phyloP scores from a whole-genome alignment of 2,329 filamentous ascomycete species.

The Hymenoscyphus fraxineus region DNA sequence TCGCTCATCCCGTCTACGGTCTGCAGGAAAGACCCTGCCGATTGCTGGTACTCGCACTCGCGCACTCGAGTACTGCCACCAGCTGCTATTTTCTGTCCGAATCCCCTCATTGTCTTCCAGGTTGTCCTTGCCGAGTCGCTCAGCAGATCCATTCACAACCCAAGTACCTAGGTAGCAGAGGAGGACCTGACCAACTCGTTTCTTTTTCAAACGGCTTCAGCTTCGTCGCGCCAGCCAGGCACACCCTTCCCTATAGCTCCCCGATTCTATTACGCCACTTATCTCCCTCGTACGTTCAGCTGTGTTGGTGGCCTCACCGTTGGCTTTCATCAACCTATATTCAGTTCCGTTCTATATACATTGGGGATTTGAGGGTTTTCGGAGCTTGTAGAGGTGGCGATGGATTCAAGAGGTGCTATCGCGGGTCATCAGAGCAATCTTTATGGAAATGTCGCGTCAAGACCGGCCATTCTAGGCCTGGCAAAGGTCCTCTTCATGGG shows the following conservation, averaged over 20 bases:
- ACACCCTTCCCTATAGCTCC: neutral
- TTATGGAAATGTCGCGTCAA: conserved; percentile 40
- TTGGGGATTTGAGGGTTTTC: neutral
- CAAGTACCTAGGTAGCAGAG: neutral
- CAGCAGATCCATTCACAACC: too few species aligned
- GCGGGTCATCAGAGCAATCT: conserved; percentile 7
- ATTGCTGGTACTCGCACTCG: too few species aligned
- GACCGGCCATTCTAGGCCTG: conserved; percentile 49
- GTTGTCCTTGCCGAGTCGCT: too few species aligned
- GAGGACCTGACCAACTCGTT: neutral
- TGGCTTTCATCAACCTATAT: neutral
- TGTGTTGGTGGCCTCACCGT: neutral
- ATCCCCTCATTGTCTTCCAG: neutral
- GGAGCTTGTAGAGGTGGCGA: conserved; percentile 4
- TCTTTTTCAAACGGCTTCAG: neutral
- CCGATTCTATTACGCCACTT: neutral
- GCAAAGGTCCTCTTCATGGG: conserved; percentile 49
- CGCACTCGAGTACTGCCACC: too few species aligned
- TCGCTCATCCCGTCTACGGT: neutral
- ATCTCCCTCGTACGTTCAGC: neutral
- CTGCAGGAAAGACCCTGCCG: neutral
- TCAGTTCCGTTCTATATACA: neutral
- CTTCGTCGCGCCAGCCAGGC: neutral
- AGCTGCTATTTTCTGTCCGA: neutral
- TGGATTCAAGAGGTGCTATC: neutral